Base-by-base conservation (phyloP, 192 early-diverging fungal species). In the Gonapodya prolifera region DNA sequence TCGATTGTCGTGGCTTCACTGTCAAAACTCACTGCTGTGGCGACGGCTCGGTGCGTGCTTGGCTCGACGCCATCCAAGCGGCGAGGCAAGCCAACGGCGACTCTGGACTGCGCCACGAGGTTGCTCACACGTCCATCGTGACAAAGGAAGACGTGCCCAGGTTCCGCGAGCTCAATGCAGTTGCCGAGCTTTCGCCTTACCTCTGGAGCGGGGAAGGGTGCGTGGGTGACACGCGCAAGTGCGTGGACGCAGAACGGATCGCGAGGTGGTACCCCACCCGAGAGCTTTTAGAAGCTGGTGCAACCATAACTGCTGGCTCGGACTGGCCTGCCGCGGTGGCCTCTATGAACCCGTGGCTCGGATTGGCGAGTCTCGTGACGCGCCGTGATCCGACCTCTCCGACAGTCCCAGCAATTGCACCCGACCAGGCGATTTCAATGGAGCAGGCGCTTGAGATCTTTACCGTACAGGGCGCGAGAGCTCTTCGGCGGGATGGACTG, bases 1-100 rank as follows among this genome's bases (percentile, higher is more conserved):
- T 69, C 45, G 45, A 69, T n/a, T n/a, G 45, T n/a, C 45, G 45
- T n/a, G n/a, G n/a, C 45, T 69, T 69, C 45, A 69, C 45, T n/a
- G 45, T 69, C 45, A 69, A 69, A n/a, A n/a, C n/a, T 8, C 45
- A 69, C n/a, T 69, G 45, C 45, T 69, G 45, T n/a, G 45, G 45
- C 45, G 45, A 69, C 45, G 45, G 45, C n/a, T 8, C 45, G 13
- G 45, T 69, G 13, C 45, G 45, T n/a, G 45, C 45, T 8, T 16
- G 13, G 13, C 45, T 69, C 13, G 45, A 69, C 45, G 45, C 45
- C 45, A n/a, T 69, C 45, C 13, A 69, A n/a, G 45, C 45, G 13
- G 45, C 45, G 45, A 8, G 45, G 13, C 8, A 69, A n/a, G 45
- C 45, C 8, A 69, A 69, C 45, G 45, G 45, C 45, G 13, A 8